Conservation (phyloP, 2,329 filamentous ascomycete genomes). For the Venturia asperata region DNA sequence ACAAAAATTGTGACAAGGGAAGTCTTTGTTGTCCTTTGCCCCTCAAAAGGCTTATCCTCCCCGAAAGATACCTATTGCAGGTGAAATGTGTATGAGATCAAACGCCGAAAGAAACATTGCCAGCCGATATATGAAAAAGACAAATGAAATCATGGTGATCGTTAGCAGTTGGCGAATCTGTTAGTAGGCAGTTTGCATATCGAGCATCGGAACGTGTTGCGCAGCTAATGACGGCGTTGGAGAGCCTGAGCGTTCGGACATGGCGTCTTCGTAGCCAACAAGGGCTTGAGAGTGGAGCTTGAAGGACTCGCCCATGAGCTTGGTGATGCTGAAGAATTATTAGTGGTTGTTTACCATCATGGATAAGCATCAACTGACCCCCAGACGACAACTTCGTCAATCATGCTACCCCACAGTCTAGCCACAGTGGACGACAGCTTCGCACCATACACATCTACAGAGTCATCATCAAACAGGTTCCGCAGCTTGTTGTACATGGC, state of each 20-base stretch:
- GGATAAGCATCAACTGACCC: constrained; percentile 61
- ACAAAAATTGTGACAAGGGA: not conserved
- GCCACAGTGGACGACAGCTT: constrained; percentile 94
- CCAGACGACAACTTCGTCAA: constrained; percentile 98
- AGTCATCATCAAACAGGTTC: constrained; percentile 83
- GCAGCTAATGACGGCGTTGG: constrained; percentile 36
- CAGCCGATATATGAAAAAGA: not conserved
- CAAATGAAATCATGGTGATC: constrained; percentile 8
- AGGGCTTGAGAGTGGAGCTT: constrained; percentile 93
- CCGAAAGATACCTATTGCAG: not conserved
- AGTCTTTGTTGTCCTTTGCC: not conserved
- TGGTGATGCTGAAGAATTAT: constrained; percentile 60
- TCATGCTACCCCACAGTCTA: constrained; percentile 92
- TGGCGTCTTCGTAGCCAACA: constrained; percentile 84
- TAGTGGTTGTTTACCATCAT: constrained; percentile 8
- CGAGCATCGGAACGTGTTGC: constrained; percentile 35
- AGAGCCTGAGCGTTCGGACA: constrained; percentile 41
- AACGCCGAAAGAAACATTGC: constrained; percentile 2
- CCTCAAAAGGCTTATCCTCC: no score
- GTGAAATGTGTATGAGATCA: not conserved
- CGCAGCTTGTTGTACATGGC: constrained; percentile 91
- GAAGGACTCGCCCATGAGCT: constrained; percentile 97
- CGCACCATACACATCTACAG: constrained; percentile 69
- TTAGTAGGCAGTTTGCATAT: constrained; percentile 40
- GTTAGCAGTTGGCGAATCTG: constrained; percentile 1